Evolutionary conservation across 1,284 basidiomycete genomes (phyloP).

Genomic region (Naganishia liquefaciens): DNA sequence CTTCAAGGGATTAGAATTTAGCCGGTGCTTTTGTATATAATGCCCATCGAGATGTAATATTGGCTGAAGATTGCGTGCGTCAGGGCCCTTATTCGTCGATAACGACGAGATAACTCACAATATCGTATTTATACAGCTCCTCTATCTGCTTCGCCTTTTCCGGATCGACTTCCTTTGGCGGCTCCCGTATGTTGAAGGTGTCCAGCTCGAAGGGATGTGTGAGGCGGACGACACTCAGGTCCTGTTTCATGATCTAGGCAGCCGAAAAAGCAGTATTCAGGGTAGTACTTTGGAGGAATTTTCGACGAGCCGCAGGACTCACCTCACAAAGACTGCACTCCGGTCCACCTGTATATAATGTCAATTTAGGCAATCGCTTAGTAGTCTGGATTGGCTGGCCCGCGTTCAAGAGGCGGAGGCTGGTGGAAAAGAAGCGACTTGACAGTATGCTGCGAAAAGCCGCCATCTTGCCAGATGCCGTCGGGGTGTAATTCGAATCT

Average conservation of each 20-base stretch:
- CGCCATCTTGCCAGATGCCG: slow-evolving; percentile 4
- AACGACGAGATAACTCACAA: slow-evolving; percentile 3
- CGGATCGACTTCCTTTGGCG: slow-evolving; percentile 37
- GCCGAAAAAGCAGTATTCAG: background rate
- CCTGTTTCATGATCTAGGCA: slow-evolving; percentile 38
- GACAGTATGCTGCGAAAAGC: slow-evolving; percentile 17
- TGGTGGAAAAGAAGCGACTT: slow-evolving; percentile 15
- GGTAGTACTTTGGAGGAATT: no score
- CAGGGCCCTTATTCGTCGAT: background rate
- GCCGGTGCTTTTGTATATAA: slow-evolving; percentile 49
- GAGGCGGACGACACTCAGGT: slow-evolving; percentile 42
- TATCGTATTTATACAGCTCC: slow-evolving; percentile 25
- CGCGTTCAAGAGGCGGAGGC: slow-evolving; percentile 3
- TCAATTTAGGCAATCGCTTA: slow-evolving; percentile 37
- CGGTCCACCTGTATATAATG: slow-evolving; percentile 52
- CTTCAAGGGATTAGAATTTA: slow-evolving; percentile 42
- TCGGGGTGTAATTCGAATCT: no score
- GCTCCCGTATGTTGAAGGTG: slow-evolving; percentile 50
- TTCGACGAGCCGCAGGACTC: slow-evolving; percentile 18
- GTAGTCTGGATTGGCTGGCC: background rate
- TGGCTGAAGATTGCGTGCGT: slow-evolving; percentile 38
- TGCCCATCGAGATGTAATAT: slow-evolving; percentile 49
- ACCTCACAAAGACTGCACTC: slow-evolving; percentile 54
- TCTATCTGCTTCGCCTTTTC: slow-evolving; percentile 27
- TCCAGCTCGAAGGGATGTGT: slow-evolving; percentile 48